Base-by-base conservation (phyloP, 176 grass and related monocot species). In the Melocanna baccifera region DNA sequence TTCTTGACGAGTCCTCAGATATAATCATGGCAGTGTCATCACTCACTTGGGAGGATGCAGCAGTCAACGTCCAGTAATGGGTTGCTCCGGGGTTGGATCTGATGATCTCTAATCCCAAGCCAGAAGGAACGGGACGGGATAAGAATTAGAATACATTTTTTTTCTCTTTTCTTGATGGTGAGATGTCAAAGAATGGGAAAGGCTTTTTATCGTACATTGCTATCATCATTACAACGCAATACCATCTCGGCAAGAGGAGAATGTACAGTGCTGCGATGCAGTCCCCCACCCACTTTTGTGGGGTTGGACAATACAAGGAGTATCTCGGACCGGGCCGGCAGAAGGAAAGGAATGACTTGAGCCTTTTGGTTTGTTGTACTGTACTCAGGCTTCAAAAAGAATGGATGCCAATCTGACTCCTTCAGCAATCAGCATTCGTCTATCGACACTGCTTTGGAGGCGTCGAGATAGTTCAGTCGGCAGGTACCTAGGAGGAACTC, bases 401-500 rank as follows among this genome's bases (percentile, higher is more conserved):
- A 74, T 80, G 32, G 37, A 69, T 5, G 70, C 63, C 75, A 87
- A 41, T 51, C 46, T 41, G 50, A 45, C 32, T 32, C 23, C 46
- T 64, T 62, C 63, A 80, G 81, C 77, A 83, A 69, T 91, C 85
- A 87, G 81, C 85, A 91, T 69, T 91, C 89, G 46, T 99, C 87
- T 51, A 99, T 90, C 3, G 93, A 83, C 51, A 91, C 86, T 42
- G 96, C 84, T 86, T 94, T 99, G 41, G 93, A 70, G 77, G 90
- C 86, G 67, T 99, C 96, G 50, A 99, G 86, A 67, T 94, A 91
- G 83, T 94, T 96, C 84, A 99, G 68, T 25, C 93, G 71, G 81
- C 93, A 96, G 22, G 96, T 99, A 55, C 96, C 96, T 4, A 99
- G 86, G 46, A 96, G 89, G 81, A 89, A 79, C 78, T 96, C 96